phyloP scores from a whole-genome alignment of 139 green algal species.

The Closterium sp. region DNA sequence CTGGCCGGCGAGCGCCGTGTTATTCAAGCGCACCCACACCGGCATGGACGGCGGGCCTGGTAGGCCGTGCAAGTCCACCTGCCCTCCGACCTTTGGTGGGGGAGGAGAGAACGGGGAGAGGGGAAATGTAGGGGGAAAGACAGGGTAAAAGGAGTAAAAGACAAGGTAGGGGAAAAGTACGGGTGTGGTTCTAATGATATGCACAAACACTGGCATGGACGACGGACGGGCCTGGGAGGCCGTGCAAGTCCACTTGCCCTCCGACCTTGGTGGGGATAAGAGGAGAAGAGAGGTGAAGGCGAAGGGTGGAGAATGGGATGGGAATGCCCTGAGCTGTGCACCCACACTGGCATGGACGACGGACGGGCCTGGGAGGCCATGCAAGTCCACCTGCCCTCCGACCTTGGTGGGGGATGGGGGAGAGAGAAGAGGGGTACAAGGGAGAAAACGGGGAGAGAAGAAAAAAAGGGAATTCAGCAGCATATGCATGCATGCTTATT shows the following conservation, averaged over 20 bases:
- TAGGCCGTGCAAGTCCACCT: not conserved
- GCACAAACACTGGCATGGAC: no score
- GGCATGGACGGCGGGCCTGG: conserved; percentile 1
- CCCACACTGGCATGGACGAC: not conserved
- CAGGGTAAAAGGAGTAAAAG: not conserved
- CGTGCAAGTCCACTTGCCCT: not conserved
- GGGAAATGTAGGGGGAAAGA: not conserved
- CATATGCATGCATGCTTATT: no score
- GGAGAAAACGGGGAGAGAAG: no score
- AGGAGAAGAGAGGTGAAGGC: not conserved
- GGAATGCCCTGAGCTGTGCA: not conserved
- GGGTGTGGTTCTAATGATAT: not conserved
- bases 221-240: no score
- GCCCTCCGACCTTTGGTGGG: not conserved
- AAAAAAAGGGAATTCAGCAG: no score
- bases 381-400: no score
- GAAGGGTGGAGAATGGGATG: not conserved
- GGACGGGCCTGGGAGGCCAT: no score
- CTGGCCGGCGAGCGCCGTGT: not conserved
- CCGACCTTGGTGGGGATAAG: not conserved
- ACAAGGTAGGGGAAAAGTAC: not conserved
- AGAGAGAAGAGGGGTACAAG: not conserved
- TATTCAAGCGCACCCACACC: not conserved
- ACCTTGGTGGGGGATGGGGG: not conserved
- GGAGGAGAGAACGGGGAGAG: not conserved